phyloP scores from a whole-genome alignment of 1,139 yeast species.

The Nadsonia commutata region DNA sequence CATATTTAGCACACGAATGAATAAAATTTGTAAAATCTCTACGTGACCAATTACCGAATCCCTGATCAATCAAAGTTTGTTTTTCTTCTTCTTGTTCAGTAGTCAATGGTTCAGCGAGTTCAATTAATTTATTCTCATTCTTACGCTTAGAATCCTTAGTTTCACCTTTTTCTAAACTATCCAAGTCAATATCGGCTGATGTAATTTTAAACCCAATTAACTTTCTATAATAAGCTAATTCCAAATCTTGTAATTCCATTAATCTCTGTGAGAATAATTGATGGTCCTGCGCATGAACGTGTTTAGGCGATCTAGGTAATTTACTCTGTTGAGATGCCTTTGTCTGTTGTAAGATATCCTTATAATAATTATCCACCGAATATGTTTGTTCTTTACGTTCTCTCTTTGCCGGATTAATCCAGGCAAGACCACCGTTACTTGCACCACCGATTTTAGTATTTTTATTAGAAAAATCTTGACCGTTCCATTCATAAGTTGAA shows the following conservation, averaged over 20 bases:
- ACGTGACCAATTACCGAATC: conserved; percentile 72
- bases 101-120: conserved; percentile 55
- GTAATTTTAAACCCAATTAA: conserved; percentile 59
- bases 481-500: conserved; percentile 96
- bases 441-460: conserved; percentile 14
- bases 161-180: conserved; percentile 37
- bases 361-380: conserved; percentile 78
- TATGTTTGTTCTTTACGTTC: conserved; percentile 83
- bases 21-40: conserved; percentile 80
- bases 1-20: conserved; percentile 68
- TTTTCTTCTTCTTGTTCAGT: conserved; percentile 60
- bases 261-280: conserved; percentile 71
- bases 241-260: conserved; percentile 54
- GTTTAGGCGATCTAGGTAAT: conserved; percentile 55
- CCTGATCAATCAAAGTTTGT: conserved; percentile 42
- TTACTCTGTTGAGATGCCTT: conserved; percentile 16
- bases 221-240: conserved; percentile 61
- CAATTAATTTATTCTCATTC: conserved; percentile 57
- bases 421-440: conserved; percentile 31
- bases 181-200: conserved; percentile 37
- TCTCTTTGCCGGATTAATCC: conserved; percentile 84
- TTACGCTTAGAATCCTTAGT: conserved; percentile 32
- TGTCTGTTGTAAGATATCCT: conserved; percentile 48
- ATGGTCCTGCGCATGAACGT: conserved; percentile 63
- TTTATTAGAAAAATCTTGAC: conserved; percentile 74